These are phyloP conservation scores for Sporothrix dimorphospora DNA, from an alignment of 2,329 filamentous ascomycete species.

Conservation along the genomic window DNA sequence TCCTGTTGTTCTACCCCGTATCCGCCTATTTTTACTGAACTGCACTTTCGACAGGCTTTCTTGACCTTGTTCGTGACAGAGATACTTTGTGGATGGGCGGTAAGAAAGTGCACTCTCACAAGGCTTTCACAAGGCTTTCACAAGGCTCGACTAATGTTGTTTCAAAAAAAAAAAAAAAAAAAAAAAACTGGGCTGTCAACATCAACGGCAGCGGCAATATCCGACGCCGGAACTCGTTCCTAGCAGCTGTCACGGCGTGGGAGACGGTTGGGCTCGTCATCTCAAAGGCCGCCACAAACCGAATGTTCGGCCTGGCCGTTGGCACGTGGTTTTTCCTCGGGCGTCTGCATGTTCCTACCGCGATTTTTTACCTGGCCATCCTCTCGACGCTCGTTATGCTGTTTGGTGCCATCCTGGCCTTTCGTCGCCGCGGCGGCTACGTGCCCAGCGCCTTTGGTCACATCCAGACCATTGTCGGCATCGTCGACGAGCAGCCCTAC, in stretches of 20 bases:
- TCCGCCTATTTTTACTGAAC: no score
- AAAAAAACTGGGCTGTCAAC: no score
- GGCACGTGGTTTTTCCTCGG: conserved; percentile 38
- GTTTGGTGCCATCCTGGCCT: conserved; percentile 35
- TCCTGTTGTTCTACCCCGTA: no score
- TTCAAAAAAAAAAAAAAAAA: no score
- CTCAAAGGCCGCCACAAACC: conserved; percentile 40
- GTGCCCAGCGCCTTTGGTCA: conserved; percentile 40
- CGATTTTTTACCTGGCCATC: conserved; percentile 37
- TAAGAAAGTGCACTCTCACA: no score
- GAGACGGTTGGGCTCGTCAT: conserved; percentile 39
- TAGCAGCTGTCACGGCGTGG: conserved; percentile 38
- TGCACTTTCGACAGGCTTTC: no score
- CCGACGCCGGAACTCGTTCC: conserved; percentile 37
- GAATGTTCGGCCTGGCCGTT: conserved; percentile 41
- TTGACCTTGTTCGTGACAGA: no score
- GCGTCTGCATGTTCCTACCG: conserved; percentile 40
- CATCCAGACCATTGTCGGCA: conserved; percentile 41
- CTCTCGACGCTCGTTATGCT: background rate
- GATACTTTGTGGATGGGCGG: no score
- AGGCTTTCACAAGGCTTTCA: no score
- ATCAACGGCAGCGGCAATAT: conserved; percentile 36
- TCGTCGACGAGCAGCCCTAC: conserved; percentile 40
- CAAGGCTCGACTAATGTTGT: no score
- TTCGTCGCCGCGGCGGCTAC: conserved; percentile 34